phyloP scores from a whole-genome alignment of 805 yeast species.

The Kurtzmaniella cleridarum region DNA sequence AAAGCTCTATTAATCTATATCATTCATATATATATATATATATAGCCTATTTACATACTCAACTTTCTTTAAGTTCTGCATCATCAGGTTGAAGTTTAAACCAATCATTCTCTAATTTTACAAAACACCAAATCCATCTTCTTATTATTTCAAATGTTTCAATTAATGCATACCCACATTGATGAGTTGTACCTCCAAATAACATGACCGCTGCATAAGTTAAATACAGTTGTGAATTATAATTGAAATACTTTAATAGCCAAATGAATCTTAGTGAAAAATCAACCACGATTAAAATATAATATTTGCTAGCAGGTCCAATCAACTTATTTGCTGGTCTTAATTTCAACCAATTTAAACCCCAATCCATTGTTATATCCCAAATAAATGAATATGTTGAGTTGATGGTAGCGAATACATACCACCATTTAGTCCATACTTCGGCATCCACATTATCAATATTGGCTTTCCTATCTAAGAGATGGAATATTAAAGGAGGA shows the following conservation, averaged over 20 bases:
- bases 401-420: conserved; percentile 45
- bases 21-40: no score
- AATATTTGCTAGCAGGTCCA: conserved; percentile 39
- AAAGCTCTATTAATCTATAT: no score
- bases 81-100: conserved; percentile 21
- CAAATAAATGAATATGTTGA: conserved; percentile 78
- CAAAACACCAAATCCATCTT: conserved; percentile 85
- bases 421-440: conserved; percentile 33
- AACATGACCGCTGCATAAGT: conserved; percentile 18
- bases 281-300: conserved; percentile 54
- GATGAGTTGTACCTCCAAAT: conserved; percentile 35
- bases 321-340: conserved; percentile 14
- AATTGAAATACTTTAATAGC: conserved; percentile 48
- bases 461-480: conserved; percentile 16
- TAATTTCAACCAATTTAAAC: conserved; percentile 47
- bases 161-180: conserved; percentile 57
- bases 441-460: conserved; percentile 4
- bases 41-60: conserved; percentile 1
- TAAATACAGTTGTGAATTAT: conserved; percentile 7
- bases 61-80: conserved; percentile 4
- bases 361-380: conserved; percentile 93
- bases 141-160: conserved; percentile 74
- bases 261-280: conserved; percentile 69
- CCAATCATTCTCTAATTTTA: conserved; percentile 79
- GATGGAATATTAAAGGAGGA: conserved; percentile 29